phyloP scores from a whole-genome alignment of 2,329 filamentous ascomycete genomes.

The Chaetothyriales sp. region DNA sequence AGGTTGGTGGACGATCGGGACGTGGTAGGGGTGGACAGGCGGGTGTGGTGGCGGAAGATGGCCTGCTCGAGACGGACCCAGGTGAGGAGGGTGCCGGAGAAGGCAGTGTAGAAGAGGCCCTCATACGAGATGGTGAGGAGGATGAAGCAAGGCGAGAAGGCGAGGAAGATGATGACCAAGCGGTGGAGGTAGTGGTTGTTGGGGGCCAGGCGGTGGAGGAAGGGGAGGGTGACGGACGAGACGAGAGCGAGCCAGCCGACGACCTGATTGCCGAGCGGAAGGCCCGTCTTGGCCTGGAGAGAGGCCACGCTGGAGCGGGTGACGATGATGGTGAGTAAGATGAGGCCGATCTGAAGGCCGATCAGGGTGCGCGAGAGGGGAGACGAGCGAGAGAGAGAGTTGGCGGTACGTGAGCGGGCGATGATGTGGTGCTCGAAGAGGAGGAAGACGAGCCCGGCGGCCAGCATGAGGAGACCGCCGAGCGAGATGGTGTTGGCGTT shows the following conservation, averaged over 20 bases:
- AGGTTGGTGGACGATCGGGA: slow-evolving; percentile 14
- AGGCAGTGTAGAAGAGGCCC: slow-evolving; percentile 86
- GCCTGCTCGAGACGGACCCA: slow-evolving; percentile 90
- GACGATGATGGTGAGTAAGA: slow-evolving; percentile 68
- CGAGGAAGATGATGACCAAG: slow-evolving; percentile 75
- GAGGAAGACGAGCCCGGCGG: slow-evolving; percentile 64
- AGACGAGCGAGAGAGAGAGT: slow-evolving; percentile 11
- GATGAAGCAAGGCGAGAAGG: slow-evolving; percentile 85
- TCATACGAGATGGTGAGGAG: slow-evolving; percentile 96
- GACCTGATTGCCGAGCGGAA: slow-evolving; percentile 76
- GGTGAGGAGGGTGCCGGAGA: slow-evolving; percentile 64
- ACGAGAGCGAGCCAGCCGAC: slow-evolving; percentile 77
- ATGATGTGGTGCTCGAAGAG: slow-evolving; percentile 57
- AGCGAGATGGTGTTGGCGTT: slow-evolving; percentile 59
- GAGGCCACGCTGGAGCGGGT: slow-evolving; percentile 77
- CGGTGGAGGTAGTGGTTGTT: slow-evolving; percentile 84
- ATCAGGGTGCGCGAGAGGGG: slow-evolving; percentile 30
- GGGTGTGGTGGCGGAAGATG: slow-evolving; percentile 41
- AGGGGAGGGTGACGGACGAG: slow-evolving; percentile 61
- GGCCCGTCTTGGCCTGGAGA: slow-evolving; percentile 67
- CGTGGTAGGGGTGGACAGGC: slow-evolving; percentile 9
- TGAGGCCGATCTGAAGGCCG: slow-evolving; percentile 49
- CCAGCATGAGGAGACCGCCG: slow-evolving; percentile 66
- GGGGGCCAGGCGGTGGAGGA: slow-evolving; percentile 65
- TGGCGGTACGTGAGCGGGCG: slow-evolving; percentile 25